Evolutionary conservation across 2,329 filamentous ascomycete species (phyloP).

Genomic region (Berkeleyomyces basicola): DNA sequence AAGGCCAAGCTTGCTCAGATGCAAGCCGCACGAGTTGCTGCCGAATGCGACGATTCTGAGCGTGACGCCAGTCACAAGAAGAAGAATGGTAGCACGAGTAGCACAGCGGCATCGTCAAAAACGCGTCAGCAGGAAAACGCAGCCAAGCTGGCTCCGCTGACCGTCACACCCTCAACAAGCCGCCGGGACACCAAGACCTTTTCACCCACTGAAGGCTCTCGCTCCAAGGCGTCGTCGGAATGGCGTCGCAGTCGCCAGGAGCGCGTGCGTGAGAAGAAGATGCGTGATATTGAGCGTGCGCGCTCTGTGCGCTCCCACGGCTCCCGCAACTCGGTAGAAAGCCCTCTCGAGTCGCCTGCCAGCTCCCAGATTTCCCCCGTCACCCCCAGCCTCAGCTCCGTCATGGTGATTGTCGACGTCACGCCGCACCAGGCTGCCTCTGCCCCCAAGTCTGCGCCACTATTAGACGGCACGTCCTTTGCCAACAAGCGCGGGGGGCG

Average conservation of each 20-base stretch:
- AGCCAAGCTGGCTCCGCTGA: conserved; percentile 10
- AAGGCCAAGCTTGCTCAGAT: conserved; percentile 11
- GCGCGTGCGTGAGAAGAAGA: conserved; percentile 25
- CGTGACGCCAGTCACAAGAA: background rate
- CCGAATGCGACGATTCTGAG: conserved; percentile 5
- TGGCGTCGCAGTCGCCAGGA: conserved; percentile 17
- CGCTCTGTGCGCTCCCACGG: conserved; percentile 17
- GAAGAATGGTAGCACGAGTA: background rate
- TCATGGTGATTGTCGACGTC: conserved; percentile 27
- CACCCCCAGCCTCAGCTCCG: conserved; percentile 20
- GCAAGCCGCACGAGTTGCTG: conserved; percentile 6
- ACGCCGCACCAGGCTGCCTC: conserved; percentile 18
- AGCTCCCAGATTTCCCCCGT: background rate
- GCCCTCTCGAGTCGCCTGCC: background rate
- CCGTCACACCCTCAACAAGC: background rate
- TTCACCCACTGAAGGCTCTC: background rate
- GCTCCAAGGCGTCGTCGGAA: conserved; percentile 5
- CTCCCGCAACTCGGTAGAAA: background rate
- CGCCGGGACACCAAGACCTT: conserved; percentile 6
- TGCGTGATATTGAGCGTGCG: conserved; percentile 25
- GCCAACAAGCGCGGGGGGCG: background rate
- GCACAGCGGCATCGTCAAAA: background rate
- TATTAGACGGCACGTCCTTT: background rate
- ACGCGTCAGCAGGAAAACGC: conserved; percentile 9
- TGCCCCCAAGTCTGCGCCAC: background rate